Base-by-base conservation (phyloP, 345 rosid genomes). In the Turnera subulata region DNA sequence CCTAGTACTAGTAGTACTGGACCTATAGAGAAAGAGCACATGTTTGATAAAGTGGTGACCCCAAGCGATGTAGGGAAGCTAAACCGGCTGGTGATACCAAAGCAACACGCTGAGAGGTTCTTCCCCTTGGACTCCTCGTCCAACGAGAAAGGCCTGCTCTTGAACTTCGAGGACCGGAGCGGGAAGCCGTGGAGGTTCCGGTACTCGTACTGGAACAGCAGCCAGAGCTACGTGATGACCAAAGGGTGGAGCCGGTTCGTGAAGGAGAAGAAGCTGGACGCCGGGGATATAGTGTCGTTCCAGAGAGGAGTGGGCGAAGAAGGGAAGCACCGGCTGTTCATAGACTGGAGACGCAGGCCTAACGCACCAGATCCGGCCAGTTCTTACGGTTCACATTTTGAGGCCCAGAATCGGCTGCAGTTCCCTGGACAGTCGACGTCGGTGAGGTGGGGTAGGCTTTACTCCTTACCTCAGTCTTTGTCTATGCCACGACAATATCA, bases 201-300 rank as follows among this genome's bases (percentile, higher is more conserved):
- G 39, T 92, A 92, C 83, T 92, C 97, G 25, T 92, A 92, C 60
- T 92, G 98, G 98, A 92, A 84, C 64, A 86, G 96, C 63, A 92
- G 98, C 73, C 98, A 92, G 73, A 89, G 98, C 84, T 92, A 89
- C 57, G 98, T 92, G 38, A 92, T 92, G 97, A 92, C 98, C 13
- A 92, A 92, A 77, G 98, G 98, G 1, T 92, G 98, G 98, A 92
- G 97, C 68, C 82, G 98, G 11, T 92, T 92, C 62, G 98, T 92
- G n/a, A 92, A 92, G 83, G 98, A 92, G 58, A 92, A 92, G 56
- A 89, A 83, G 74, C 97, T 92, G 1, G 89, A 89, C 22, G 94
- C 97, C 6, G 98, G 98, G 1, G 98, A 92, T 66, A 69, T 76
- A 49, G 97, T 92, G 54, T 92, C 98, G 23, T 92, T 92, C 47